phyloP scores from a whole-genome alignment of 23 red algal genomes.

The Gracilaria gracilis region DNA sequence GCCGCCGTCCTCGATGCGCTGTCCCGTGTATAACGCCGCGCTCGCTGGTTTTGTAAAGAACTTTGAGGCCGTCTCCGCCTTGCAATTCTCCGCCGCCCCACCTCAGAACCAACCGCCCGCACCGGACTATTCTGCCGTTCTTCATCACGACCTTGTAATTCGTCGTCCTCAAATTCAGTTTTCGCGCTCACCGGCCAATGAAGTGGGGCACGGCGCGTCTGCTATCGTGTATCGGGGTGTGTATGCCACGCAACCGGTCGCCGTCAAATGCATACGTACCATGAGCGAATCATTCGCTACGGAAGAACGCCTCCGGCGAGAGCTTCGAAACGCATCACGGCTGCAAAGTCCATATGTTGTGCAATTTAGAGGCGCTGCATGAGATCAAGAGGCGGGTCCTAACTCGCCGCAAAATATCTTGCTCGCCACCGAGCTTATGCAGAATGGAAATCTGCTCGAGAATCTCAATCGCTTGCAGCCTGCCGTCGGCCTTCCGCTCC shows the following conservation, averaged over 20 bases:
- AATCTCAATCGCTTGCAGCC: slow-evolving; percentile 38
- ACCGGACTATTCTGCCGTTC: slow-evolving; percentile 56
- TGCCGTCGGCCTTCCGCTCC: not conserved
- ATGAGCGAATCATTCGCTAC: slow-evolving; percentile 63
- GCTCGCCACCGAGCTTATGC: slow-evolving; percentile 82
- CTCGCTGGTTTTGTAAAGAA: slow-evolving; percentile 75
- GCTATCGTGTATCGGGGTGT: slow-evolving; percentile 62
- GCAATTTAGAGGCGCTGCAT: slow-evolving; percentile 70
- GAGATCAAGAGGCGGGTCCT: slow-evolving; percentile 63
- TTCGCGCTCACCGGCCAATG: slow-evolving; percentile 41
- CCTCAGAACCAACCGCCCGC: slow-evolving; percentile 9
- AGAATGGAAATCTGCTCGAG: slow-evolving; percentile 75
- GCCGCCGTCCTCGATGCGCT: slow-evolving; percentile 27
- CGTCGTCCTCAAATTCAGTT: slow-evolving; percentile 47
- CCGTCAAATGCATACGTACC: slow-evolving; percentile 70
- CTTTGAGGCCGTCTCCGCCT: slow-evolving; percentile 65
- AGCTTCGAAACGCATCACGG: slow-evolving; percentile 62
- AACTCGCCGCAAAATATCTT: slow-evolving; percentile 58
- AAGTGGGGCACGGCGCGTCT: slow-evolving; percentile 50
- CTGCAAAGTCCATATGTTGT: slow-evolving; percentile 62
- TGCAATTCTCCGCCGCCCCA: slow-evolving; percentile 10
- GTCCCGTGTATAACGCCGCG: slow-evolving; percentile 47
- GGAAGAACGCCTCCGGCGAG: slow-evolving; percentile 67
- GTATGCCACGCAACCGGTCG: slow-evolving; percentile 40
- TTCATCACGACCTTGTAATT: slow-evolving; percentile 64